These are phyloP conservation scores for Primulina eburnea DNA, from an alignment of 257 asterid species.

Conservation along the genomic window DNA sequence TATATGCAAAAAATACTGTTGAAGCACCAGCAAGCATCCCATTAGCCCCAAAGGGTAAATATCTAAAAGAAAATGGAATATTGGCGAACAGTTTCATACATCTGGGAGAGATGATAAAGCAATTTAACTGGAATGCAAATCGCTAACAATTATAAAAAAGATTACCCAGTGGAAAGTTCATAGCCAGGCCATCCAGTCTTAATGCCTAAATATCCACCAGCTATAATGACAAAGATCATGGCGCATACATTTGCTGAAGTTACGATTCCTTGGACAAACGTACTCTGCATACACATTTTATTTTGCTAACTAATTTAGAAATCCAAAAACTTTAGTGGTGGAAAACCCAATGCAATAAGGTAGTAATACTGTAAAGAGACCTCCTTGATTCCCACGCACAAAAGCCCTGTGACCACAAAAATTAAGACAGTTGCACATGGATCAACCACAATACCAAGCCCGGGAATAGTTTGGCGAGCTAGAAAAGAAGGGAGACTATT, in stretches of 20 bases:
- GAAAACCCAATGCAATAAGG: neutral
- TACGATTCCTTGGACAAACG: conserved; percentile 84
- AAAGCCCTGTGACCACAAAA: conserved; percentile 70
- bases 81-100: conserved; percentile 8
- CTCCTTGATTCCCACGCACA: conserved; percentile 94
- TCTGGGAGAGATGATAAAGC: neutral
- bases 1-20: conserved; percentile 88
- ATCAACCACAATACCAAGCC: conserved; percentile 68
- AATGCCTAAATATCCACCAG: conserved; percentile 94
- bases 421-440: conserved; percentile 92
- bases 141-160: conserved; percentile 8
- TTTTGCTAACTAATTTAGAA: conserved; percentile 15
- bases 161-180: conserved; percentile 78
- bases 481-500: conserved; percentile 72
- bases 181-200: conserved; percentile 99
- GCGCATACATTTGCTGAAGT: conserved; percentile 82
- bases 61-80: conserved; percentile 34
- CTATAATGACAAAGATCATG: conserved; percentile 83
- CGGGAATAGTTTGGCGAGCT: conserved; percentile 88
- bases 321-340: conserved; percentile 10
- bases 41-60: conserved; percentile 78
- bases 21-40: conserved; percentile 99
- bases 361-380: conserved; percentile 33
- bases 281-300: conserved; percentile 53
- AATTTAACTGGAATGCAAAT: conserved; percentile 9